phyloP scores from a whole-genome alignment of 352 stramenopile species.

The Phytophthora pistaciae region DNA sequence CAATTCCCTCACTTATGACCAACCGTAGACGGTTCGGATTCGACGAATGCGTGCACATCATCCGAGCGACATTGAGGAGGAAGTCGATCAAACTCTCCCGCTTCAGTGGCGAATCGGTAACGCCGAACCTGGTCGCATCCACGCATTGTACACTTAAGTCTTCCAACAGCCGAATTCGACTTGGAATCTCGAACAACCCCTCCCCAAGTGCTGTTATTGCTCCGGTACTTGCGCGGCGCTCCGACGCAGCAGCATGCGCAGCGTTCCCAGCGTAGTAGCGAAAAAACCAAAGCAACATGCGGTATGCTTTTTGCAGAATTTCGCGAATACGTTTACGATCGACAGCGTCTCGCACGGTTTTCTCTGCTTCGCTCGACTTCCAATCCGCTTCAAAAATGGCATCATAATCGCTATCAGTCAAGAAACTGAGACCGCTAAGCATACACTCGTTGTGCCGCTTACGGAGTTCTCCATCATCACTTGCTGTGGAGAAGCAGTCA shows the following conservation, averaged over 20 bases:
- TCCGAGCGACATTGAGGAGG: conserved; percentile 54
- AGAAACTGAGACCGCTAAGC: conserved; percentile 38
- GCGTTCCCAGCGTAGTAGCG: conserved; percentile 56
- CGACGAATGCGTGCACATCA: conserved; percentile 50
- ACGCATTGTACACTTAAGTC: conserved; percentile 67
- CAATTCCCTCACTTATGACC: conserved; percentile 61
- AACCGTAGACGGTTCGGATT: conserved; percentile 49
- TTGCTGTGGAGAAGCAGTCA: not conserved
- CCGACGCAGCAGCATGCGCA: conserved; percentile 14
- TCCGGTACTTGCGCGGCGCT: conserved; percentile 8
- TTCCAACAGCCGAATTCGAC: conserved; percentile 59
- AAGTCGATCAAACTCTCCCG: conserved; percentile 62
- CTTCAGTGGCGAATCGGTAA: conserved; percentile 55
- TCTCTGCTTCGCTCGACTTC: conserved; percentile 56
- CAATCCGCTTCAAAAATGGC: conserved; percentile 68
- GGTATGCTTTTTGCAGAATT: conserved; percentile 55
- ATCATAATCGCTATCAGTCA: conserved; percentile 42
- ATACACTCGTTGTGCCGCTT: conserved; percentile 37
- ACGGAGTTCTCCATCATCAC: not conserved
- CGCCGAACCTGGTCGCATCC: conserved; percentile 53
- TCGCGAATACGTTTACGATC: conserved; percentile 66
- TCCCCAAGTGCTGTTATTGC: conserved; percentile 19
- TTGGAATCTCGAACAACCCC: conserved; percentile 59
- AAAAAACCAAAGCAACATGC: conserved; percentile 74
- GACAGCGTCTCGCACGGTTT: conserved; percentile 67